phyloP scores from a whole-genome alignment of 2,329 filamentous ascomycete genomes.

The Bipolaris bicolor region DNA sequence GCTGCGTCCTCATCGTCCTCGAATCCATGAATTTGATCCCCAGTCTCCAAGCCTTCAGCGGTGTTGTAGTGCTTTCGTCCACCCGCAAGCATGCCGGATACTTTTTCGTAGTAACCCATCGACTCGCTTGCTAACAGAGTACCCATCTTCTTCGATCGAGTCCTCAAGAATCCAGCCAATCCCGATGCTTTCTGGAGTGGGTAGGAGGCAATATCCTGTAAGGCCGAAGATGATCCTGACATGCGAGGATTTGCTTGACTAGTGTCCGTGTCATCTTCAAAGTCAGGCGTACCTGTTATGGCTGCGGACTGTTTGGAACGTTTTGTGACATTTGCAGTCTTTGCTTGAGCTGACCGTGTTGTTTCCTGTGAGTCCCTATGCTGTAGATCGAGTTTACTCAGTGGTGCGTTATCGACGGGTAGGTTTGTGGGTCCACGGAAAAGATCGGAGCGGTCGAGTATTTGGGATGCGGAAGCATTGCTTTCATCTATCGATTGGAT shows the following conservation, averaged over 20 bases:
- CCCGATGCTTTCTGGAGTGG: constrained; percentile 83
- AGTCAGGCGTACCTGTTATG: constrained; percentile 22
- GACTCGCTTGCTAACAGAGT: constrained; percentile 84
- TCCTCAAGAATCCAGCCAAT: constrained; percentile 82
- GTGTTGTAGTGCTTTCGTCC: constrained; percentile 88
- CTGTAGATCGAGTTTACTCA: constrained; percentile 31
- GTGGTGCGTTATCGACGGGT: constrained; percentile 24
- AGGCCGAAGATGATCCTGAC: constrained; percentile 56
- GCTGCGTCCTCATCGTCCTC: constrained; percentile 63
- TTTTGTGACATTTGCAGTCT: constrained; percentile 19
- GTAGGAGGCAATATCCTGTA: constrained; percentile 71
- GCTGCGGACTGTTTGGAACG: constrained; percentile 19
- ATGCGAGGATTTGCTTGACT: constrained; percentile 34
- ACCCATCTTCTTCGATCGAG: constrained; percentile 79
- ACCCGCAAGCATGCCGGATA: constrained; percentile 96
- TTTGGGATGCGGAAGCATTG: constrained; percentile 86
- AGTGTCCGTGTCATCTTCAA: constrained; percentile 38
- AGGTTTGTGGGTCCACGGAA: constrained; percentile 78
- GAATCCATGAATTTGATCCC: constrained; percentile 64
- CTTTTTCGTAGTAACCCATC: constrained; percentile 95
- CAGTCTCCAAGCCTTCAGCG: constrained; percentile 66
- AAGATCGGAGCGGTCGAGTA: constrained; percentile 83
- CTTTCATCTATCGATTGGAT: constrained; percentile 69
- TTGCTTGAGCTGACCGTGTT: constrained; percentile 37
- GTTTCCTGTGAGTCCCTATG: constrained; percentile 47